Evolutionary conservation across 2,329 filamentous ascomycete genomes (phyloP).

Genomic region (Penicillium sp.): DNA sequence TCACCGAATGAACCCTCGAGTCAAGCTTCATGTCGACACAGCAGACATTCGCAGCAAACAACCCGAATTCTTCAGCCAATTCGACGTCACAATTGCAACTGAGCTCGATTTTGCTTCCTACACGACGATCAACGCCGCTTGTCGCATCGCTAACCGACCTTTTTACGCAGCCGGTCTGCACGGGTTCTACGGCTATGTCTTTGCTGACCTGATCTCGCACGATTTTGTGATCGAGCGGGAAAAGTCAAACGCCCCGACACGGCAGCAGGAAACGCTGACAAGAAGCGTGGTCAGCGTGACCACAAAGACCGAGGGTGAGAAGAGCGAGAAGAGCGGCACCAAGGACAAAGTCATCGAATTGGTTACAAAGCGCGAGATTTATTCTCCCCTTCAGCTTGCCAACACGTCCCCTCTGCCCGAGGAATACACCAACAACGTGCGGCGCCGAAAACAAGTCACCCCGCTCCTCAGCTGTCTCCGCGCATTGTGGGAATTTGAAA

Average conservation of each 20-base stretch:
- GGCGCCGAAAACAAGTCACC: conserved; percentile 66
- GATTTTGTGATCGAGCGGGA: conserved; percentile 84
- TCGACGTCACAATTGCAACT: conserved; percentile 83
- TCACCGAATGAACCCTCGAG: conserved; percentile 82
- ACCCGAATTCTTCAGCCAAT: conserved; percentile 68
- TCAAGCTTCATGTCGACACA: conserved; percentile 66
- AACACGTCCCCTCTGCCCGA: conserved; percentile 71
- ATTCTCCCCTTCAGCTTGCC: conserved; percentile 80
- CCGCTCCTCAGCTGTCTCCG: conserved; percentile 79
- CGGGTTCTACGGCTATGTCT: conserved; percentile 91
- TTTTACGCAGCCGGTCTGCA: conserved; percentile 88
- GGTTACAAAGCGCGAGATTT: conserved; percentile 86
- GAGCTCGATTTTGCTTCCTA: conserved; percentile 72
- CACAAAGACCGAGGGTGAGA: conserved; percentile 60
- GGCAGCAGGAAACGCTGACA: conserved; percentile 67
- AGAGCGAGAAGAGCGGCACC: not conserved
- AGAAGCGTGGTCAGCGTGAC: conserved; percentile 67
- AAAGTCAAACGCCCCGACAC: conserved; percentile 63
- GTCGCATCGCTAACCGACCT: conserved; percentile 67
- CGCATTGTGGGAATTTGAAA: conserved; percentile 82
- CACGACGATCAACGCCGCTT: conserved; percentile 76
- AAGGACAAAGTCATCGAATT: conserved; percentile 64
- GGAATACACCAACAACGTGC: conserved; percentile 62
- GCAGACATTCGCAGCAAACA: conserved; percentile 61
- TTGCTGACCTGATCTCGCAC: conserved; percentile 85